Base-by-base conservation (phyloP, 2,329 filamentous ascomycete species). In the Aspergillus phoenicis region DNA sequence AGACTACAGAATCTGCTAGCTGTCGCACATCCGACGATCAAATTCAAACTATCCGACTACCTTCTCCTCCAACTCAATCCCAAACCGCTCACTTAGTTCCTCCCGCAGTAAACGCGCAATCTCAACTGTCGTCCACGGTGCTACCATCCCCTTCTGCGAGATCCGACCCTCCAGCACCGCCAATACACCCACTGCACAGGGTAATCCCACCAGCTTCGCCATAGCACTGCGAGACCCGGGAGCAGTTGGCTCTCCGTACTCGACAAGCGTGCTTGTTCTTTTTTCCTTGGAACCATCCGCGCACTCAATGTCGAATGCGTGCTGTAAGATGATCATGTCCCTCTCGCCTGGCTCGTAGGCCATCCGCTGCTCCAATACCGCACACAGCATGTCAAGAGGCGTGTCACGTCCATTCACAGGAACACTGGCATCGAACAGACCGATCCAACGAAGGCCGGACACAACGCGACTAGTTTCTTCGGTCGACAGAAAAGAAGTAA, bases 311-410 rank as follows among this genome's bases (percentile, higher is more conserved):
- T 43, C 56, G 10, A 58, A 58, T 4, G 11, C 24, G 22, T 56
- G 52, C 36, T 60, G 58, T 30, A 60, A 28, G 6, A 51, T 8
- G 13, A 60, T 56, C 58, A 60, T 56, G n/a, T 60, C 58, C 20
- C 52, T 33, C 10, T 60, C 52, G 3, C 58, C 58, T 3, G 58
- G 45, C 11, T 41, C 24, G 30, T 56, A 60, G 4, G 58, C 52
- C 52, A 60, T 60, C 5, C 33, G 33, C 3, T n/a, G 43, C 36
- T 60, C 43, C 15, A 56, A n/a, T 33, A 60, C 24, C 0, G 52
- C 52, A 56, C 52, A 60, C 3, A 56, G 52, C 6, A 52, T 56
- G 10, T 60, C 52, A 5, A 60, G 15, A 22, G 52, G 52, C 17
- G 51, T 53, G 13, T 20, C 51, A 15, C 51, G 51, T 10, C 33